Evolutionary conservation across 2,329 filamentous ascomycete genomes (phyloP), one percentile per base, ranked within the genome.

Genomic region (Bipolaris gigantea): DNA sequence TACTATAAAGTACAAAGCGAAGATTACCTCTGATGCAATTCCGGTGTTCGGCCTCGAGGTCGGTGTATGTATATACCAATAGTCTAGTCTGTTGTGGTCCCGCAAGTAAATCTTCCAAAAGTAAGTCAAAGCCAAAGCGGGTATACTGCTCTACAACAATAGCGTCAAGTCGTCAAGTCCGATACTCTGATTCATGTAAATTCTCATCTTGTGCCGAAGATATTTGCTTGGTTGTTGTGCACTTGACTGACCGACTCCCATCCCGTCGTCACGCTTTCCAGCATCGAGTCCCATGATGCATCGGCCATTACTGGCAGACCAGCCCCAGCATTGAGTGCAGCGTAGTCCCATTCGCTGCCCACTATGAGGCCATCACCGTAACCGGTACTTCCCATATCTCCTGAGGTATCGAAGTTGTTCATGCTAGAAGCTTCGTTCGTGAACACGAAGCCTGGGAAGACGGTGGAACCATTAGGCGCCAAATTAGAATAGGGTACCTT

Each of bases 181-280:
- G 21, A 25, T 13, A 2, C 15, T 4, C 21, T 21, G 4, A 11
- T 18, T 23, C 33, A 8, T 34, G 21, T 4, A 40, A 13, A 8
- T 25, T 13, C n/a, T 40, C 35, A 48, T 49, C 52, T 27, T 53
- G 44, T 5, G 10, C 48, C 51, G 40, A 50, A 34, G n/a, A 46
- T 21, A 5, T 61, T 41, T 18, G 19, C n/a, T 36, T 34, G 38
- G 15, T 8, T 19, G 9, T 42, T 50, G 23, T 62, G 59, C 6
- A 58, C 50, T 23, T 62, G 63, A 6, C 63, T 62, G 6, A 60
- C 11, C 1, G 52, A 49, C 41, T 71, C 68, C 72, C 71, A 74
- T 7, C 68, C 68, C 60, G 73, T 60, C 11, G 68, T 68, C 13
- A 74, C 71, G 32, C 58, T 72, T 50, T 75, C 69, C 5, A 75